Percentiles rank a stretch among this genome's conserved stretches.
Conservation (phyloP, 208 protist genomes). For the Leishmania aethiopica region DNA sequence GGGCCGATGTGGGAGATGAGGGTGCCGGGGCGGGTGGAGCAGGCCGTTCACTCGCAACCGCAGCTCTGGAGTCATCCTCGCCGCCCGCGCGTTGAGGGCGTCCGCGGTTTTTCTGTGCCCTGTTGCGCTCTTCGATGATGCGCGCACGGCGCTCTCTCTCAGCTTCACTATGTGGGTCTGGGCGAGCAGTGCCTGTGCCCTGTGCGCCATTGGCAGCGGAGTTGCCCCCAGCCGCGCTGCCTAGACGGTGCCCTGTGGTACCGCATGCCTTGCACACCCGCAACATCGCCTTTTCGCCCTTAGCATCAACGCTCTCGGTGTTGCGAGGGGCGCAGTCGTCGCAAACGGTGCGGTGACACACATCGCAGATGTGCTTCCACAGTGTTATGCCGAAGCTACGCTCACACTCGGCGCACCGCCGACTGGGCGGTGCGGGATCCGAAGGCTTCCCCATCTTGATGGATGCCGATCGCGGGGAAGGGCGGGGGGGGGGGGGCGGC, state of each 20-base stretch:
- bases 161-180: constrained; percentile 36
- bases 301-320: constrained; percentile 10
- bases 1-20: not conserved
- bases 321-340: constrained; percentile 60
- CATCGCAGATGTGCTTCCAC: constrained; percentile 55
- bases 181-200: not conserved
- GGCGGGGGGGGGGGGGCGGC: not conserved
- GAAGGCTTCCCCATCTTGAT: constrained; percentile 7
- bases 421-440: not conserved
- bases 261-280: constrained; percentile 29
- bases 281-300: constrained; percentile 18
- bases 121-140: constrained; percentile 48
- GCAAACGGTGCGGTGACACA: constrained; percentile 60
- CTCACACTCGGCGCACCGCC: constrained; percentile 52
- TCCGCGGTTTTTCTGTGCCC: constrained; percentile 33
- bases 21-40: not conserved
- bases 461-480: not conserved
- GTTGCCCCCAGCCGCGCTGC: not conserved
- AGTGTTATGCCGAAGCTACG: constrained; percentile 49
- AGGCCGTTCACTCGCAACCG: not conserved
- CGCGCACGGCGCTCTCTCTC: constrained; percentile 45
- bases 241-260: constrained; percentile 16
- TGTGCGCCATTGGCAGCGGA: not conserved
- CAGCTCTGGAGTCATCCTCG: not conserved
- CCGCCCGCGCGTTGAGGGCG: not conserved